Evolutionary conservation across 495 filamentous ascomycete genomes (phyloP).

Genomic region (Penicillium lagena): DNA sequence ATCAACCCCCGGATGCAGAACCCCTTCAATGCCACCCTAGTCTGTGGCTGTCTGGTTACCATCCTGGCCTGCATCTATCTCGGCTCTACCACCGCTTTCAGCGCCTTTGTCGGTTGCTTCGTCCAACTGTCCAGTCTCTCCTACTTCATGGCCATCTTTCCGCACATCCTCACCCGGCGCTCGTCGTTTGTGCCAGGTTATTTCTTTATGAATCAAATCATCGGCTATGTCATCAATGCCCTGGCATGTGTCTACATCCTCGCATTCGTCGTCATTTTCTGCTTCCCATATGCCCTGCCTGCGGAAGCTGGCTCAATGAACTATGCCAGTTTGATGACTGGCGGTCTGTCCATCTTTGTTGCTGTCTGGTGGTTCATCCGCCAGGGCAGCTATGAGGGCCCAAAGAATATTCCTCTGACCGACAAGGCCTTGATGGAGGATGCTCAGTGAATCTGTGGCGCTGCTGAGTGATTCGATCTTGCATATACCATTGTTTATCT

Average conservation of each 20-base stretch:
- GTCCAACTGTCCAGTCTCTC: conserved; percentile 64
- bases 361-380: conserved; percentile 35
- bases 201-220: conserved; percentile 58
- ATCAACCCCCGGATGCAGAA: conserved; percentile 46
- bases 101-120: conserved; percentile 66
- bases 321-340: conserved; percentile 62
- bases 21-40: conserved; percentile 63
- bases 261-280: conserved; percentile 70
- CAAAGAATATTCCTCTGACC: conserved; percentile 30
- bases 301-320: conserved; percentile 58
- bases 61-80: conserved; percentile 70
- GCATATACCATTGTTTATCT: conserved; percentile 8
- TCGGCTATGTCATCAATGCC: conserved; percentile 55
- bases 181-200: conserved; percentile 57
- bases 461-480: background rate
- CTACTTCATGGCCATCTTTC: conserved; percentile 70
- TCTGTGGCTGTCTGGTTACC: conserved; percentile 53
- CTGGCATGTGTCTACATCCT: conserved; percentile 58
- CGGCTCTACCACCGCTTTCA: conserved; percentile 67
- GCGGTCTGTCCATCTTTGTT: conserved; percentile 47
- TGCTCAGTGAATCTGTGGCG: conserved; percentile 10
- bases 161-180: conserved; percentile 61
- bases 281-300: conserved; percentile 63
- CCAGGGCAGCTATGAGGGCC: conserved; percentile 28
- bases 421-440: conserved; percentile 25